phyloP scores from a whole-genome alignment of 306 rosid species.

The Sphenostylis stenocarpa region DNA sequence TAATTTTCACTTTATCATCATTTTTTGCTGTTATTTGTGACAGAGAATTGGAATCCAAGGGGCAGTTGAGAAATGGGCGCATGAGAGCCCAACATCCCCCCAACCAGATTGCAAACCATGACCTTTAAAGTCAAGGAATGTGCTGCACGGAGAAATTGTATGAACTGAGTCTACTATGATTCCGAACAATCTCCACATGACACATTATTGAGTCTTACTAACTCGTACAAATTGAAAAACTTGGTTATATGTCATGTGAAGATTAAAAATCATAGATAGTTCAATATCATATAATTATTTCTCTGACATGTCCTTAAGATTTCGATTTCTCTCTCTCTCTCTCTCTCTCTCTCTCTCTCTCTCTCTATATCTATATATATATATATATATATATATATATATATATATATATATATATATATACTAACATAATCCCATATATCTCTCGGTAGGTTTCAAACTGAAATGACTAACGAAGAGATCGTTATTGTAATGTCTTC shows the following conservation, averaged over 20 bases:
- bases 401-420: too few relatives aligned
- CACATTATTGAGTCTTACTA: not conserved
- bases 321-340: too few relatives aligned
- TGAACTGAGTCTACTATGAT: not conserved
- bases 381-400: too few relatives aligned
- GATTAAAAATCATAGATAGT: not conserved
- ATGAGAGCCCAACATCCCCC: not conserved
- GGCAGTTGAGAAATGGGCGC: not conserved
- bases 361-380: too few relatives aligned
- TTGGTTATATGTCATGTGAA: not conserved
- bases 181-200: not conserved
- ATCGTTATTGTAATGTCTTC: not conserved
- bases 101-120: not conserved
- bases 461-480: not conserved
- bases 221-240: too few relatives aligned
- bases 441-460: not conserved
- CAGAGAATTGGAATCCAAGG: not conserved
- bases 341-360: too few relatives aligned
- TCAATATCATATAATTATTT: not conserved
- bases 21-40: not conserved
- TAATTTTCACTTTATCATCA: not conserved
- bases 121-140: not conserved
- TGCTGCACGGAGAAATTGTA: not conserved
- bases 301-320: not conserved
- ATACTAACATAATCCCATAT: not conserved